Evolutionary conservation across 805 yeast species (phyloP), one percentile per base, ranked within the genome.

Genomic region (Pachysolen tannophilus): DNA sequence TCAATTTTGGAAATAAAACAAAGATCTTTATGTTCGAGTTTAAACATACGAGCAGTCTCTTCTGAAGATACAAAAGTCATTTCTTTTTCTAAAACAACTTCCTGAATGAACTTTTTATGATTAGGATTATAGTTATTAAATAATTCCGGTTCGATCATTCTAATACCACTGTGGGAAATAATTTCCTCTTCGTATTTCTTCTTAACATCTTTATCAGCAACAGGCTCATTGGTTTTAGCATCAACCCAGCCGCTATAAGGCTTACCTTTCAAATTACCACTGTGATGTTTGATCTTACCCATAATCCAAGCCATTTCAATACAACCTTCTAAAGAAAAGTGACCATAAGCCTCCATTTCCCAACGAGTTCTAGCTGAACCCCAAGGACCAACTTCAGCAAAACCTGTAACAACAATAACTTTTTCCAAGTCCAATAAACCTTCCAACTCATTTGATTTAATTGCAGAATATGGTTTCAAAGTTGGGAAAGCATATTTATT

Each of bases 271-370:
- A 84, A 69, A 57, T 71, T 70, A 66, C 96, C 97, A 48, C 85
- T 84, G 67, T 84, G 92, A 67, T 92, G 92, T 65, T 85, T 86
- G 67, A 92, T 88, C 56, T 83, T 74, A 48, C 97, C 97, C 97
- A 92, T 92, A 50, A 92, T 88, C 97, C 97, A 92, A 33, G 99
- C 97, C 95, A 92, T 88, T 68, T 92, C 98, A 56, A 92, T 82
- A 55, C 96, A 82, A 55, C 98, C 98, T 65, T 92, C 98, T 50
- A 92, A 68, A 8, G 97, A 88, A 65, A 92, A 92, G 56, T 83
- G 86, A 53, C 98, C 98, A 42, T 60, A 48, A 30, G 97, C 85
- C 67, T 92, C 98, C 95, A 92, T 92, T 65, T 92, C 97, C 98
- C 98, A 92, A 72, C 98, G 78, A 38, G 98, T 92, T 74, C 97